A percentile compares a stretch with the other conserved stretches of the same genome.
These are phyloP conservation scores for Entamoeba dispar DNA, from an alignment of 208 protist species.

Conservation along the genomic window DNA sequence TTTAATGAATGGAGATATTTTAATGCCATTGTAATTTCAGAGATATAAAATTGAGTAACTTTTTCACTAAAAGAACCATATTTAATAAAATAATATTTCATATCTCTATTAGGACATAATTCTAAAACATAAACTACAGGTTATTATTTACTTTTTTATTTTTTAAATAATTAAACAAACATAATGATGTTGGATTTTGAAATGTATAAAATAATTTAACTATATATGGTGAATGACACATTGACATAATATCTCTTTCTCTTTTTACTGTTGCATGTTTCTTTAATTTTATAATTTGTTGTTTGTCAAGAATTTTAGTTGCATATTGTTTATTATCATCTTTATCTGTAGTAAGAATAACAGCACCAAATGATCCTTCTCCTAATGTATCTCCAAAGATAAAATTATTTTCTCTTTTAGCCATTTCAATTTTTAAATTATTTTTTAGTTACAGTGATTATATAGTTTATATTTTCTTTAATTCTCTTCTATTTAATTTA, in stretches of 20 bases:
- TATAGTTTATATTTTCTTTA: neutral
- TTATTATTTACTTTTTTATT: neutral
- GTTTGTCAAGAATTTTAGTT: neutral
- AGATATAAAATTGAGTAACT: conserved; percentile 30
- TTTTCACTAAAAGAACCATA: neutral
- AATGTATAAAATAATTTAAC: neutral
- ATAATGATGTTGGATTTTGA: neutral
- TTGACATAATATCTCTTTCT: neutral
- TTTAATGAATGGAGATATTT: conserved; percentile 66
- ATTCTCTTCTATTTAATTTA: neutral
- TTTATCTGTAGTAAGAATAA: neutral
- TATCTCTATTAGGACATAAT: neutral
- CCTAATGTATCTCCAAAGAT: neutral
- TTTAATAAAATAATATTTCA: neutral
- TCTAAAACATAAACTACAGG: neutral
- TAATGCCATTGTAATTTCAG: conserved; percentile 59
- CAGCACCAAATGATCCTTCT: neutral
- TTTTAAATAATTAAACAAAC: neutral
- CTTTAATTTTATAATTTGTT: neutral
- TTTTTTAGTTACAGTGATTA: neutral
- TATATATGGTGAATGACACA: neutral
- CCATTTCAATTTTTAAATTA: neutral
- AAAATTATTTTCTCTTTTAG: neutral
- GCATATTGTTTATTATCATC: neutral
- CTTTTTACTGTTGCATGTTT: neutral